A percentile compares a stretch with the other conserved stretches of the same genome.
These are phyloP conservation scores for Botryotinia globosa DNA, from an alignment of 2,329 filamentous ascomycete species.

Conservation along the genomic window DNA sequence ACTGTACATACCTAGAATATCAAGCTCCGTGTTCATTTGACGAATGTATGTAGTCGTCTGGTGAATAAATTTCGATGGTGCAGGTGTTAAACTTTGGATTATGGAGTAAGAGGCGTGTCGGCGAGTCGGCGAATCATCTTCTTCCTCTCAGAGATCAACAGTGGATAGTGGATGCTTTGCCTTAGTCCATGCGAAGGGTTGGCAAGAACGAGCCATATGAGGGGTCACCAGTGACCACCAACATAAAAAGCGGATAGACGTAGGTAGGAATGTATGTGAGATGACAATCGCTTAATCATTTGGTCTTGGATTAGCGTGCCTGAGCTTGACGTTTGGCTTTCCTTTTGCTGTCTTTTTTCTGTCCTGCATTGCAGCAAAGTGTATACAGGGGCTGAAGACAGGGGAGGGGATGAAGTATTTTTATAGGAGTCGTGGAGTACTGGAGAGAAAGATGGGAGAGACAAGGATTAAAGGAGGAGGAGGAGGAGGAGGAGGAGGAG, in stretches of 20 bases:
- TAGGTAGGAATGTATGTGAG: too few species aligned
- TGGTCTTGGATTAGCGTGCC: constrained; percentile 1
- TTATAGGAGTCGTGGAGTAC: not conserved
- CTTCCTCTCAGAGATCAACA: not conserved
- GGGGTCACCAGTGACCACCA: constrained; percentile 1
- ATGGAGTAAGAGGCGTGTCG: not conserved
- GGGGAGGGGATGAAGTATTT: not conserved
- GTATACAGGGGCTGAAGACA: not conserved
- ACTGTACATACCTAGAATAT: not conserved
- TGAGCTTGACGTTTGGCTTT: constrained; percentile 7
- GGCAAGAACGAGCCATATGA: not conserved
- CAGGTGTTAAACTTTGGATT: constrained; percentile 7
- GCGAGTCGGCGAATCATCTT: constrained; percentile 1
- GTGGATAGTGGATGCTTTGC: constrained; percentile 5
- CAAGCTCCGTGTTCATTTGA: not conserved
- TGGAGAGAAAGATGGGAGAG: constrained; percentile 6
- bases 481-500: not conserved
- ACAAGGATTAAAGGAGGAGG: constrained; percentile 6
- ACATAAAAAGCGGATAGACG: not conserved
- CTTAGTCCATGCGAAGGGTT: constrained; percentile 7
- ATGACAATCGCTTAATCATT: constrained; percentile 11
- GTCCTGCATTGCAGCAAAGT: constrained; percentile 2
- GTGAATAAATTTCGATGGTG: constrained; percentile 1
- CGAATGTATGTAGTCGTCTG: constrained; percentile 1
- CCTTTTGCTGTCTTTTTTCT: not conserved